Evolutionary conservation across 2,329 filamentous ascomycete genomes (phyloP).

Genomic region (Pseudopithomyces maydicus): DNA sequence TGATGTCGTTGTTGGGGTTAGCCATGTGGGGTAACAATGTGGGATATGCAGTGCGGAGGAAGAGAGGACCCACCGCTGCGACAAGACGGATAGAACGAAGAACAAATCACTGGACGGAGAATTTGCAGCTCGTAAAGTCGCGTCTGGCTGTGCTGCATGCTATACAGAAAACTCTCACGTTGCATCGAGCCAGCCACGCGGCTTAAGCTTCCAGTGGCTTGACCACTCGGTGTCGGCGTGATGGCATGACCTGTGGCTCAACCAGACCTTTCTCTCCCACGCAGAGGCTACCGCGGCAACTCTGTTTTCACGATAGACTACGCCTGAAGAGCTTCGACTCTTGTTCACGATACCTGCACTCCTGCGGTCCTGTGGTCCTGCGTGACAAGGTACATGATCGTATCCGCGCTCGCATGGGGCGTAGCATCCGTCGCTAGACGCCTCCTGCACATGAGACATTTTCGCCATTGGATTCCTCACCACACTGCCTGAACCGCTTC

Average conservation of each 20-base stretch:
- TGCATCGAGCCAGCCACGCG: too few relatives aligned
- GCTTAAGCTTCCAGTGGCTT: neutral
- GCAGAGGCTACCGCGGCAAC: conserved; percentile 3
- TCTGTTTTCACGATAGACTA: neutral
- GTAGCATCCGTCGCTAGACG: conserved; percentile 8
- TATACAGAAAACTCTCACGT: too few relatives aligned
- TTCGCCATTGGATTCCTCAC: conserved; percentile 33
- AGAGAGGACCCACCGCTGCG: neutral
- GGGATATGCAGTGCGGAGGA: conserved; percentile 1
- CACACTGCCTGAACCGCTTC: conserved; percentile 6
- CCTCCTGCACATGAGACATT: conserved; percentile 35
- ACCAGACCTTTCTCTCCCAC: neutral
- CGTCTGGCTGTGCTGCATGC: neutral
- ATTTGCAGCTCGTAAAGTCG: neutral
- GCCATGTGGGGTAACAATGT: neutral
- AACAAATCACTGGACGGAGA: neutral
- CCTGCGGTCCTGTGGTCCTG: too few relatives aligned
- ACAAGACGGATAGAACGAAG: neutral
- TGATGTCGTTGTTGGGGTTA: conserved; percentile 1
- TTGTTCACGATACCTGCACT: neutral
- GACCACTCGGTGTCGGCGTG: neutral
- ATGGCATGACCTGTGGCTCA: neutral
- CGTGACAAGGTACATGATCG: neutral
- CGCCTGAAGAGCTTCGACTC: neutral
- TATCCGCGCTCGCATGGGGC: conserved; percentile 4